Evolutionary conservation across 176 grass and related monocot genomes (phyloP), one percentile per base, ranked within the genome.

Genomic region (Pontederia paniculata): DNA sequence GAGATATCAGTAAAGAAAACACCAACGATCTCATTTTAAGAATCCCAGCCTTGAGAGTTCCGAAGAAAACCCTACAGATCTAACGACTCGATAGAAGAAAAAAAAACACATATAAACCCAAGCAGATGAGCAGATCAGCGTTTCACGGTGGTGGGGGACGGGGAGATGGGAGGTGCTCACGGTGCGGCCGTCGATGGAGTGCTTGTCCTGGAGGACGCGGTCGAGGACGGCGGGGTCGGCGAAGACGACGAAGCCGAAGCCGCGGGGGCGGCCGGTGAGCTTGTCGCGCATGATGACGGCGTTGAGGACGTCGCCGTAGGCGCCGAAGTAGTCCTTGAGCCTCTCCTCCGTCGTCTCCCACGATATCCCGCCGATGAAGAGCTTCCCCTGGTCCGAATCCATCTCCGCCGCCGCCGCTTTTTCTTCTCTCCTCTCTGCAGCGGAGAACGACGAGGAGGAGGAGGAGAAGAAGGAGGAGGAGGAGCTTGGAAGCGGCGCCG

Each of bases 191-290:
- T 62, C 58, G 10, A 62, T 62, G 58, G 58, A 21, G 58, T 62
- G 58, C 41, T 45, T 62, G 1, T 62, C 58, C 58, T 62, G 43
- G 12, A 62, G 58, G 43, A 62, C 42, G 58, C 58, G 58, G 12
- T 62, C 58, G 43, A 62, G 42, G 18, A 62, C 0, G 42, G 58
- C 20, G 2, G 42, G 58, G 21, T 62, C 58, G 58, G 58, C 58
- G 17, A 62, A 62, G 58, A 44, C 58, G 43, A 62, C 58, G 58
- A 62, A 62, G n/a, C 58, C 58, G 58, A 62, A 62, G 43, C 58
- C 58, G 9, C 58, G 37, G 42, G 58, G 58, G 2, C 58, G 58
- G 17, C 58, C 58, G n/a, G 58, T 62, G 42, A 18, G 11, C 58
- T 62, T 62, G 18, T 62, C 58, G 42, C 58, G n/a, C 58, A 62